A percentile compares a stretch with the other conserved stretches of the same genome.
Conservation (phyloP, 345 rosid genomes). For the Gossypium bickii region DNA sequence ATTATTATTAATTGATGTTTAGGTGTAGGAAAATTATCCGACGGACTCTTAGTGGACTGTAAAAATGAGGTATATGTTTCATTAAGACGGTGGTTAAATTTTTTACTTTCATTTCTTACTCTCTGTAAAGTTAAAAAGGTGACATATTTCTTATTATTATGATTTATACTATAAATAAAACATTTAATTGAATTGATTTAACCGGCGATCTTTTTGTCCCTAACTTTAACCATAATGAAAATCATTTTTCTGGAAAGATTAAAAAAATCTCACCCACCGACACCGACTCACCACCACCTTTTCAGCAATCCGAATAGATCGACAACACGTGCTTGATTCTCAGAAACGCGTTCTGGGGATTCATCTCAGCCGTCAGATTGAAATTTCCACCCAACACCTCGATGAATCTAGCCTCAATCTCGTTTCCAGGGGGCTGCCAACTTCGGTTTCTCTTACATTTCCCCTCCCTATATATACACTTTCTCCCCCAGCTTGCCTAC, state of each 20-base stretch:
- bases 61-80: too few relatives aligned
- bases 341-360: not conserved
- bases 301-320: not conserved
- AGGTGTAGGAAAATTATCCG: too few relatives aligned
- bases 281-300: not conserved
- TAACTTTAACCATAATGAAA: too few relatives aligned
- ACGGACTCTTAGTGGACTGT: too few relatives aligned
- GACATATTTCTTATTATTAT: too few relatives aligned
- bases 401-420: not conserved
- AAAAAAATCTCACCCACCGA: constrained; percentile 2
- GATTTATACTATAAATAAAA: too few relatives aligned
- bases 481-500: not conserved
- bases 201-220: too few relatives aligned
- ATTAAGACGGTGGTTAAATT: too few relatives aligned
- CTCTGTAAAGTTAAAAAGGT: too few relatives aligned
- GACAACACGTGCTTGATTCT: not conserved
- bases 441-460: not conserved
- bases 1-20: too few relatives aligned
- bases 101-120: too few relatives aligned
- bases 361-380: not conserved
- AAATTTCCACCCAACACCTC: not conserved
- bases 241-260: not conserved
- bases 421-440: not conserved
- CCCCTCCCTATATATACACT: not conserved
- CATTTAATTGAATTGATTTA: too few relatives aligned